Evolutionary conservation across 768 basidiomycete genomes (phyloP), one percentile per base, ranked within the genome.

Genomic region (Mycena rebaudengoi): DNA sequence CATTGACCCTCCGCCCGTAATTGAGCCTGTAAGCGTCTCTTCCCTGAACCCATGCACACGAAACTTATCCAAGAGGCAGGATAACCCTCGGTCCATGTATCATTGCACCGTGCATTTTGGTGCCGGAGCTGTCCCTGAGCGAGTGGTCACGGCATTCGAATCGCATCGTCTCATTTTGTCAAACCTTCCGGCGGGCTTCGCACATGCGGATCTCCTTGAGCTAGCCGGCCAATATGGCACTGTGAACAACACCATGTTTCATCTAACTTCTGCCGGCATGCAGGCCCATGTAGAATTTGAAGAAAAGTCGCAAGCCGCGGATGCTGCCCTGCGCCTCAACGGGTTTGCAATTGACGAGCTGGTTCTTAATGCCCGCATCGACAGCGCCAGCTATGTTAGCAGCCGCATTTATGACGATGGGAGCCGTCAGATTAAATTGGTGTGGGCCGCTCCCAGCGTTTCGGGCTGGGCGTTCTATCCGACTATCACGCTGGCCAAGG

Each of bases 381-480:
- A 61, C 39, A 56, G 58, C n/a, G 37, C 20, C 43, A 49, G 44
- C 12, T 56, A 37, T 3, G 53, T 68, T 20, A n/a, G 43, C 13
- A 59, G 62, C 20, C 53, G 41, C 21, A 23, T 45, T 11, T 21
- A 64, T 10, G 57, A 53, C 6, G 41, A 29, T n/a, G n/a, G 29
- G 18, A 21, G 30, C 23, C 56, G 50, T 30, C 54, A 64, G 28
- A 3, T 64, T 5, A 64, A 61, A 23, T 48, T 68, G 16, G 35
- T 57, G 23, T 68, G 66, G 66, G 55, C 57, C 44, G 44, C 59
- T 23, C 58, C 66, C 7, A 68, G 54, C 41, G 57, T 57, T 16
- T 56, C 56, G 4, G 67, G 23, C 3, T 68, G 67, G 64, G 67
- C 55, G 3, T 68, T 68, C 41, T 68, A 65, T 37, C 20, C 50